Conservation (phyloP, 176 grass and related monocot species). For the Bolboschoenus planiculmis region DNA sequence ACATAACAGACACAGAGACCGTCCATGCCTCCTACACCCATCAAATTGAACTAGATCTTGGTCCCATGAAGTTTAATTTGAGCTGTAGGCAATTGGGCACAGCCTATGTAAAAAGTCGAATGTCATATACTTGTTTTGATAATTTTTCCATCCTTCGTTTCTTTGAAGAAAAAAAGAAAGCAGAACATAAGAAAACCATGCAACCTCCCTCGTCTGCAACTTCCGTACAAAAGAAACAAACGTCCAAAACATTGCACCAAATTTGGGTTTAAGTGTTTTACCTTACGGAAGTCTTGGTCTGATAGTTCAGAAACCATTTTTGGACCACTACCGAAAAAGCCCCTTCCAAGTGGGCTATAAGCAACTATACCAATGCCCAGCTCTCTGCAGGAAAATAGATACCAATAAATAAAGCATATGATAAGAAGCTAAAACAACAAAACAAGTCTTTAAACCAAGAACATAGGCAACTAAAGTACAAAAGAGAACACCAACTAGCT, state of each 20-base stretch:
- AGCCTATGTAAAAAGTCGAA: background rate
- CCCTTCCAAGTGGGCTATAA: constrained; percentile 56
- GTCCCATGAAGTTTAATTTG: background rate
- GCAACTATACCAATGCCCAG: constrained; percentile 73
- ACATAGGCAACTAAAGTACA: background rate
- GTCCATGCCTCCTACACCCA: background rate
- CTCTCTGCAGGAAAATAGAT: constrained; percentile 32
- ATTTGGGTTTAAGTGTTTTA: background rate
- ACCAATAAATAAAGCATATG: background rate
- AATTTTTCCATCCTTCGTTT: background rate
- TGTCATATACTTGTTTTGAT: background rate
- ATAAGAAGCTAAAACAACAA: background rate
- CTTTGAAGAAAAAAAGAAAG: background rate
- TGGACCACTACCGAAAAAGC: constrained; percentile 40
- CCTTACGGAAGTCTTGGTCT: constrained; percentile 41
- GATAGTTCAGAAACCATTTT: constrained; percentile 27
- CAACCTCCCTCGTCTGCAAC: background rate
- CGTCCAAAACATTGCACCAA: background rate
- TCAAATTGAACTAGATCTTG: background rate
- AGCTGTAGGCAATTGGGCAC: background rate
- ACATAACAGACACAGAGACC: background rate
- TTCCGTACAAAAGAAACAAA: background rate
- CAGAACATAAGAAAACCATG: background rate
- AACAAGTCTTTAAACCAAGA: background rate
- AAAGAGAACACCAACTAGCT: background rate